Percentiles rank a stretch among this genome's conserved stretches.
Evolutionary conservation across 345 rosid species (phyloP).

Genomic region (Bruguiera gymnorhiza): DNA sequence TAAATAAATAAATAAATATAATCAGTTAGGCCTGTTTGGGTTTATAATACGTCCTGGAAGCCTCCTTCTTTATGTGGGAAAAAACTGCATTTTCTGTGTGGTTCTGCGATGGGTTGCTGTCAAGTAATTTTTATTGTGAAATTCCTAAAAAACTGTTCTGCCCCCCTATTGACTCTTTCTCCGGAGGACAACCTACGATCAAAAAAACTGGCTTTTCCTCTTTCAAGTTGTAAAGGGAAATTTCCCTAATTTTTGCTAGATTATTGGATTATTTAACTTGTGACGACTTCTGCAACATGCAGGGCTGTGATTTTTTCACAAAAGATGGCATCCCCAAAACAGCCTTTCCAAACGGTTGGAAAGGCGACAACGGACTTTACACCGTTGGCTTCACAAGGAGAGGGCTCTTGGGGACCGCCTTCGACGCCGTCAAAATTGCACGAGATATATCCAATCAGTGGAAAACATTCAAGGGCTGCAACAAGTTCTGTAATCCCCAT

Average conservation of each 20-base stretch:
- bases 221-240: no score
- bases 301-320: slow-evolving; percentile 67
- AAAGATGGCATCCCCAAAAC: slow-evolving; percentile 79
- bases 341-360: slow-evolving; percentile 83
- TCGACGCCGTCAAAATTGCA: slow-evolving; percentile 73
- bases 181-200: no score
- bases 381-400: slow-evolving; percentile 84
- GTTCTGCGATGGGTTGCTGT: slow-evolving; percentile 16
- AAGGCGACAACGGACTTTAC: slow-evolving; percentile 68
- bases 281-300: neutral
- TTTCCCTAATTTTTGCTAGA: no score
- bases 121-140: slow-evolving; percentile 6
- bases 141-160: no score
- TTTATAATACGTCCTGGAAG: neutral
- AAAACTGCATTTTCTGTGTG: neutral
- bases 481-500: slow-evolving; percentile 37
- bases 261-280: neutral
- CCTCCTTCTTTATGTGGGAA: no score
- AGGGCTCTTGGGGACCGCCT: slow-evolving; percentile 72
- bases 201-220: no score
- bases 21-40: slow-evolving; percentile 24
- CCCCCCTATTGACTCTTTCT: no score
- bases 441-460: slow-evolving; percentile 55
- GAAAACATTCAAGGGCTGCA: slow-evolving; percentile 32
- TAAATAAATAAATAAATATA: slow-evolving; percentile 5